Evolutionary conservation across 192 early-diverging fungal genomes (phyloP).

Genomic region (Obelidium mucronatum): DNA sequence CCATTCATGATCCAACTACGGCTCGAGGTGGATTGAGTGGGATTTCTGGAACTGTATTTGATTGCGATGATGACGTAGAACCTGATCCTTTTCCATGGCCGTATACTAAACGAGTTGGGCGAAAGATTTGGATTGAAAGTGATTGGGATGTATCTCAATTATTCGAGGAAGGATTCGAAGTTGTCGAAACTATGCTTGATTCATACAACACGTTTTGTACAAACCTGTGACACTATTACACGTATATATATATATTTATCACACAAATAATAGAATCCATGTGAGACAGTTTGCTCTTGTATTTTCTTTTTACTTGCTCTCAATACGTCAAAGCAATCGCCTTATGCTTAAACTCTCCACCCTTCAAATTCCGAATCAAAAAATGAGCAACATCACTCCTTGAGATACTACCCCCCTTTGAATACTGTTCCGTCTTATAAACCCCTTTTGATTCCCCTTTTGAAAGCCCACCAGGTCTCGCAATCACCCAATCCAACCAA

Average conservation of each 20-base stretch:
- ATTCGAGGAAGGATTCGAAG: constrained; percentile 9
- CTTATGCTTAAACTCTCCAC: neutral
- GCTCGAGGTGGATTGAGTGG: neutral
- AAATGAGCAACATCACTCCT: constrained; percentile 1
- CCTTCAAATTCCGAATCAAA: neutral
- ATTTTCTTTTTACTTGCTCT: neutral
- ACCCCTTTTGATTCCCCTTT: neutral
- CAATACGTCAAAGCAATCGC: neutral
- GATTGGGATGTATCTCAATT: constrained; percentile 18
- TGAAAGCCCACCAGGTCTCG: neutral
- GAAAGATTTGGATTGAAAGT: neutral
- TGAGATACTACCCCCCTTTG: constrained; percentile 8
- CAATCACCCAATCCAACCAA: constrained; percentile 8
- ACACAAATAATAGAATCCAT: too few species aligned
- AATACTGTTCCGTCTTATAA: neutral
- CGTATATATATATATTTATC: too few species aligned
- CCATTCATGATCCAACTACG: neutral
- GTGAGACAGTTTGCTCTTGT: too few species aligned
- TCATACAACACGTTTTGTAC: constrained; percentile 17
- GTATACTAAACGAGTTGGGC: neutral
- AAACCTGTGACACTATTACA: too few species aligned
- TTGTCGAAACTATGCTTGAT: constrained; percentile 1
- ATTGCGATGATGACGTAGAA: neutral
- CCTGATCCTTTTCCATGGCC: constrained; percentile 11
- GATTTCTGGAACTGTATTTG: neutral